These are phyloP conservation scores for Cordyceps militaris DNA, from an alignment of 2,329 filamentous ascomycete genomes.

Conservation along the genomic window DNA sequence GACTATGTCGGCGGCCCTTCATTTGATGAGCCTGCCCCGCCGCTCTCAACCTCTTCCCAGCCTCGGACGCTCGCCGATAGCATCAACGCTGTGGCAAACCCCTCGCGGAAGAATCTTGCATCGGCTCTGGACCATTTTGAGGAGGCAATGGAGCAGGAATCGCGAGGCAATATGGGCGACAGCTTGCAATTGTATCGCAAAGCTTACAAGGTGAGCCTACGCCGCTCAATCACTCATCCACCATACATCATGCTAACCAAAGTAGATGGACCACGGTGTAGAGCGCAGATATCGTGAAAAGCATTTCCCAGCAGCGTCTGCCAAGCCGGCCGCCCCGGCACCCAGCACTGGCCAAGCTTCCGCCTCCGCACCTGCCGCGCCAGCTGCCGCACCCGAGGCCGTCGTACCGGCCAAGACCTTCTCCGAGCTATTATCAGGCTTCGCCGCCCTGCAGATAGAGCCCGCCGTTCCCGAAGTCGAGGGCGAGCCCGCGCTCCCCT, in stretches of 20 bases:
- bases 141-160: slow-evolving; percentile 81
- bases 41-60: slow-evolving; percentile 7
- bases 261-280: slow-evolving; percentile 72
- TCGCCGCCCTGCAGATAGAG: slow-evolving; percentile 63
- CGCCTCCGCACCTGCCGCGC: slow-evolving; percentile 25
- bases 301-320: slow-evolving; percentile 60
- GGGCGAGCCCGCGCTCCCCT: slow-evolving; percentile 65
- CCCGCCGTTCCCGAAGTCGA: slow-evolving; percentile 62
- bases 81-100: slow-evolving; percentile 15
- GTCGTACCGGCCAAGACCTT: slow-evolving; percentile 44
- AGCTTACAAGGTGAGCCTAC: slow-evolving; percentile 67
- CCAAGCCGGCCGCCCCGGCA: slow-evolving; percentile 33
- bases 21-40: slow-evolving; percentile 25
- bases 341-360: slow-evolving; percentile 20
- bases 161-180: slow-evolving; percentile 76
- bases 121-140: slow-evolving; percentile 92
- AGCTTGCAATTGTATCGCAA: slow-evolving; percentile 83
- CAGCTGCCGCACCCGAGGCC: slow-evolving; percentile 31
- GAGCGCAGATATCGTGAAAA: slow-evolving; percentile 86
- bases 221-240: not conserved
- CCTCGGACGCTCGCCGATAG: slow-evolving; percentile 15
- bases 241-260: slow-evolving; percentile 10
- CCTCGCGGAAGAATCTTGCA: slow-evolving; percentile 42
- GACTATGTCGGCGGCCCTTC: slow-evolving; percentile 23
- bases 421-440: slow-evolving; percentile 67